These are phyloP conservation scores for Fusarium brachygibbosum DNA, from an alignment of 2,329 filamentous ascomycete genomes.

Conservation along the genomic window DNA sequence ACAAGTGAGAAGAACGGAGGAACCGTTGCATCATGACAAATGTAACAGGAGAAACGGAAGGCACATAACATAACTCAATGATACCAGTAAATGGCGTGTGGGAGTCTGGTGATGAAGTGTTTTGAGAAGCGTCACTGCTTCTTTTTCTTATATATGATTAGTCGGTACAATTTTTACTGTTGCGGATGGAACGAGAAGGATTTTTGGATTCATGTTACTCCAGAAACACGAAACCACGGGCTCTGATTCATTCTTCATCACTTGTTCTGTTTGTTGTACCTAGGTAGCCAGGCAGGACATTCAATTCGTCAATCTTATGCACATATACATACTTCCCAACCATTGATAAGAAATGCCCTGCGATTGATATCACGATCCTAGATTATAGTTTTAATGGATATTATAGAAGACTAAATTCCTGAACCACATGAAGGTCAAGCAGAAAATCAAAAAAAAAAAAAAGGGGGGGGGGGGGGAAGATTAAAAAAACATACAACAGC, in stretches of 20 bases:
- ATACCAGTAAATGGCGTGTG: constrained; percentile 14
- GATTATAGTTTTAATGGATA: neutral
- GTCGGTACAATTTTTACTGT: constrained; percentile 1
- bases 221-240: constrained; percentile 1
- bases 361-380: neutral
- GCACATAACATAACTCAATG: constrained; percentile 10
- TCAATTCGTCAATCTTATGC: neutral
- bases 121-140: neutral
- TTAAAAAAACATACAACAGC: too few species aligned
- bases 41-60: constrained; percentile 1
- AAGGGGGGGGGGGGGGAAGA: too few species aligned
- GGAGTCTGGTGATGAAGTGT: constrained; percentile 18
- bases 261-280: neutral
- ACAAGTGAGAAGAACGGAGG: constrained; percentile 47
- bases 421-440: too few species aligned
- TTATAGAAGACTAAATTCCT: too few species aligned
- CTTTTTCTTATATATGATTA: constrained; percentile 8
- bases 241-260: neutral
- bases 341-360: neutral
- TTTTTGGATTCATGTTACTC: constrained; percentile 32
- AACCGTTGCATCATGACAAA: constrained; percentile 23
- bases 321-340: neutral
- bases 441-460: neutral
- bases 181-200: constrained; percentile 13
- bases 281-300: neutral